A percentile compares a stretch with the other conserved stretches of the same genome.
Conservation (phyloP, 805 yeast genomes). For the Ogataea siamensis region DNA sequence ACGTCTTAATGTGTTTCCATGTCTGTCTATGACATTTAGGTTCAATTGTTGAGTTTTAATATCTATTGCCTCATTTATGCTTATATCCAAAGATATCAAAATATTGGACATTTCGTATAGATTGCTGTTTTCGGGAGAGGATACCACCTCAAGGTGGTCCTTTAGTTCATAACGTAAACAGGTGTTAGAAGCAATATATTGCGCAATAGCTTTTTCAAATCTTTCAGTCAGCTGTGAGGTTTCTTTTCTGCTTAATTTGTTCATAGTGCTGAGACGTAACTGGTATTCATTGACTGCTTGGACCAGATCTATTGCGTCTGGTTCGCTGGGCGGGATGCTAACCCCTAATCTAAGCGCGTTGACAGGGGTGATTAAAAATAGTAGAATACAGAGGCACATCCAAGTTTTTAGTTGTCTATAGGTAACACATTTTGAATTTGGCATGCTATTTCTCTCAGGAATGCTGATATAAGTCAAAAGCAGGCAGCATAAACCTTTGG, state of each 20-base stretch:
- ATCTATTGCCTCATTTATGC: constrained; percentile 19
- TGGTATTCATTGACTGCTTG: constrained; percentile 14
- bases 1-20: constrained; percentile 30
- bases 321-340: constrained; percentile 18
- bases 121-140: constrained; percentile 1
- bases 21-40: constrained; percentile 29
- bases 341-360: constrained; percentile 29
- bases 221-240: constrained; percentile 6
- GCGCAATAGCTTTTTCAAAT: constrained; percentile 9
- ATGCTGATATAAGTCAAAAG: no score
- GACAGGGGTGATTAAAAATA: constrained; percentile 4
- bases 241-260: constrained; percentile 11
- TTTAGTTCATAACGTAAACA: constrained; percentile 19
- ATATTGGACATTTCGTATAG: constrained; percentile 11
- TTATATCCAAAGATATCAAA: constrained; percentile 24
- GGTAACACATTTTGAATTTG: background rate
- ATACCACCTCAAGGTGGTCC: constrained; percentile 13
- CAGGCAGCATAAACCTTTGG: no score
- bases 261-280: constrained; percentile 6
- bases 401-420: background rate
- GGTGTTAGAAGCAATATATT: constrained; percentile 17
- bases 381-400: background rate
- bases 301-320: constrained; percentile 13
- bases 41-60: constrained; percentile 25
- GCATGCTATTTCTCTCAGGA: background rate